Evolutionary conservation across 2,329 filamentous ascomycete species (phyloP), one percentile per base, ranked within the genome.

Genomic region (Tolypocladium nubicola): DNA sequence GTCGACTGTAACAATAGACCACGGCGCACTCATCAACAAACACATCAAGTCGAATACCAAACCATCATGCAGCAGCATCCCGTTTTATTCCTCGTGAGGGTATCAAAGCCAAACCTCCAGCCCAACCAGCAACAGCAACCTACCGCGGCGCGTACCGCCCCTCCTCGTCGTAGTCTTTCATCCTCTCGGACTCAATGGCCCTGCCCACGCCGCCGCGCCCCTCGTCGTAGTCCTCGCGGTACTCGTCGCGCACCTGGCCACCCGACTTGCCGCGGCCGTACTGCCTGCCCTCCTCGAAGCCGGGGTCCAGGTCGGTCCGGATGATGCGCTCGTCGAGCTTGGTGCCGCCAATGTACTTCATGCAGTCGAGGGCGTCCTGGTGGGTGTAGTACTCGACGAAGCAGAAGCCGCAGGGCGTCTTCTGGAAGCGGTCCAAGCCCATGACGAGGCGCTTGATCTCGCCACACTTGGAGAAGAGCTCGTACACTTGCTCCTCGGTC

Each of bases 351-450:
- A 99, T 87, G 71, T 97, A 99, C 76, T 97, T 99, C 86, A 99
- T 87, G 75, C 93, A 97, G 72, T 99, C 94, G 54, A 99, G 81
- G 10, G 94, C 94, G 72, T 99, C 94, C 70, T 96, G 88, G 72
- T 97, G 94, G 37, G 87, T 97, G 78, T 97, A 97, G 77, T 99
- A 99, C 75, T 99, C 94, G 68, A 99, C 94, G 70, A 99, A 99
- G 79, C 94, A 99, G 80, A 99, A 99, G 45, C 94, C 94, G 74
- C 94, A 99, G 1, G 94, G 94, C 0, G 94, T 99, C 78, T 99
- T 99, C 74, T 88, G 89, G 79, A 94, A 96, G 58, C 94, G 88
- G 71, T 99, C 94, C 55, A 99, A 84, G 54, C 94, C 94, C 94
- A 99, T 99, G 63, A 99, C 85, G 53, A 99, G 84, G 35, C 94